phyloP scores from a whole-genome alignment of 2,329 filamentous ascomycete genomes.

The Lecanicillium sp. region DNA sequence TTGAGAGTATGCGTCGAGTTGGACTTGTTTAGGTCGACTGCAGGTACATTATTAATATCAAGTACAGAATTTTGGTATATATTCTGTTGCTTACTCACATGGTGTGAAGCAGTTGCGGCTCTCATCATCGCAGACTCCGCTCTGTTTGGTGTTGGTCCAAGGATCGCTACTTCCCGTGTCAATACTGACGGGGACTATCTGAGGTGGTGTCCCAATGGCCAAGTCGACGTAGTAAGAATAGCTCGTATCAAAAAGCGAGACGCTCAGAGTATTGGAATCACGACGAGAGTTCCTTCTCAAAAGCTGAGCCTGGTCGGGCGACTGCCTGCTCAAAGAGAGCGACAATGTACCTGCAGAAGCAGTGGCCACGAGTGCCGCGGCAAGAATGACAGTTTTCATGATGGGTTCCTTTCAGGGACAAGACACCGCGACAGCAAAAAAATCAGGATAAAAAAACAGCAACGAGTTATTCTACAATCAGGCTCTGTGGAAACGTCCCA shows the following conservation, averaged over 20 bases:
- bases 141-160: background rate
- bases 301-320: background rate
- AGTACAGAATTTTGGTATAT: background rate
- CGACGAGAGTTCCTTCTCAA: background rate
- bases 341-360: conserved; percentile 1
- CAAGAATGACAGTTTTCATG: background rate
- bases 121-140: background rate
- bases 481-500: too few relatives aligned
- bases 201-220: background rate
- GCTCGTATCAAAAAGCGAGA: background rate
- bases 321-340: background rate
- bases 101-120: background rate
- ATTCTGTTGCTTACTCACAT: background rate
- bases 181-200: background rate
- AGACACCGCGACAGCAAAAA: too few relatives aligned
- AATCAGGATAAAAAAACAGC: too few relatives aligned
- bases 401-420: too few relatives aligned
- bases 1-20: background rate
- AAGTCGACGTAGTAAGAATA: background rate
- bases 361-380: background rate
- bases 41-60: background rate
- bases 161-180: conserved; percentile 1
- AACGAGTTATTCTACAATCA: too few relatives aligned
- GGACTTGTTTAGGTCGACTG: background rate
- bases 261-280: background rate